Evolutionary conservation across 768 basidiomycete species (phyloP), one percentile per base, ranked within the genome.

Genomic region (Leccinum imitatum): DNA sequence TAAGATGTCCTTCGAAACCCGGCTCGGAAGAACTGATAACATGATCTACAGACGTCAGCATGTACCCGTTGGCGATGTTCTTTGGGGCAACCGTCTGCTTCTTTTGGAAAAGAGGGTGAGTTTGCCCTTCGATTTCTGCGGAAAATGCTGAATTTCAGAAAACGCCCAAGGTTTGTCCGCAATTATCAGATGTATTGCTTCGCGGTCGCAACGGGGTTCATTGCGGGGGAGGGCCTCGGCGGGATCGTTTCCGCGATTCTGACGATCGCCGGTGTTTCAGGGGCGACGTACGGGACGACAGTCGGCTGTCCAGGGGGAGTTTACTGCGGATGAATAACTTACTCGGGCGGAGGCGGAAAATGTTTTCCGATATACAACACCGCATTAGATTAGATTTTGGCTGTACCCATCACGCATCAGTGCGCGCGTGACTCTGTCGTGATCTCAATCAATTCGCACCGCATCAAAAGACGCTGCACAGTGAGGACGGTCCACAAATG

Each of bases 171-270:
- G 46, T 48, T 21, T 5, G 6, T 31, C 17, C 8, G n/a, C 11
- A 30, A 53, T 33, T 67, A 65, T 17, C 56, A 62, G 31, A 56
- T 48, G 68, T 75, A 73, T 59, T 73, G 71, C 21, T 79, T 73
- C 53, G 71, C 76, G 14, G 47, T 78, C 19, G 75, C 77, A 25
- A 73, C 78, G 13, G 77, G 76, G 31, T 72, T 76, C 61, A 70
- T 79, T 35, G 76, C 77, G 11, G 77, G 78, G 11, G 78, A 77
- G 51, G 77, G 77, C 44, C 64, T 76, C 6, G 77, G 75, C 2
- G 74, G 74, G 13, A 74, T 75, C n/a, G 68, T 72, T 5, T 73
- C 67, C 19, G 72, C 74, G 1, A 63, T 71, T 35, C 33, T 75
- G 35, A 67, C 71, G 50, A 75, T 73, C 27, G 67, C 63, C 7